A percentile compares a stretch with the other conserved stretches of the same genome.
phyloP scores from a whole-genome alignment of 164 flowering plant species.

The Annona squamosa region DNA sequence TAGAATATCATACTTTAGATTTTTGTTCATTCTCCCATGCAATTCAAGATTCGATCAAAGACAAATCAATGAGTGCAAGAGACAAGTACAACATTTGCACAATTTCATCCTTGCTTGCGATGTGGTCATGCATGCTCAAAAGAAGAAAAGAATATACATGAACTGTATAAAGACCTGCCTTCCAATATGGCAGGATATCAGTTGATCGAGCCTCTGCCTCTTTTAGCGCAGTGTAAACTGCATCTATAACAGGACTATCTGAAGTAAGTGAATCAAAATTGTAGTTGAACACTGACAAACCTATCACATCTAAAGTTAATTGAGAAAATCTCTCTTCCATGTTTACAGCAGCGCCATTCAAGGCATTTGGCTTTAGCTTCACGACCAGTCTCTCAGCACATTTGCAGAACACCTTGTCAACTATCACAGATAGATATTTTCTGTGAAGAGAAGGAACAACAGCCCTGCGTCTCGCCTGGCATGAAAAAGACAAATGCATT shows the following conservation, averaged over 20 bases:
- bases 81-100: no score
- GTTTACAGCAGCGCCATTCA: conserved; percentile 57
- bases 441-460: conserved; percentile 97
- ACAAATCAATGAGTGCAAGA: no score
- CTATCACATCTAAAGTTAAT: conserved; percentile 85
- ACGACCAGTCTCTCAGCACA: conserved; percentile 80
- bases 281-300: conserved; percentile 83
- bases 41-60: no score
- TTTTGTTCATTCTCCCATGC: no score
- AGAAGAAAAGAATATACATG: background rate
- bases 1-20: no score
- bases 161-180: conserved; percentile 40
- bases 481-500: conserved; percentile 16
- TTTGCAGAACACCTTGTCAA: conserved; percentile 79
- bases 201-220: conserved; percentile 93
- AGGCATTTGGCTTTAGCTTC: conserved; percentile 53
- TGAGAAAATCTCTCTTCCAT: conserved; percentile 93
- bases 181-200: conserved; percentile 89
- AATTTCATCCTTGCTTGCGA: no score
- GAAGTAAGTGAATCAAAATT: conserved; percentile 74
- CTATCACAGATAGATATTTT: conserved; percentile 78
- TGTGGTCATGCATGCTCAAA: no score
- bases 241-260: conserved; percentile 86
- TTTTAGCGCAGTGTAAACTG: conserved; percentile 84
- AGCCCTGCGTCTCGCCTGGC: conserved; percentile 80